Evolutionary conservation across 495 filamentous ascomycete species (phyloP).

Genomic region (Aspergillus bertholletiae): DNA sequence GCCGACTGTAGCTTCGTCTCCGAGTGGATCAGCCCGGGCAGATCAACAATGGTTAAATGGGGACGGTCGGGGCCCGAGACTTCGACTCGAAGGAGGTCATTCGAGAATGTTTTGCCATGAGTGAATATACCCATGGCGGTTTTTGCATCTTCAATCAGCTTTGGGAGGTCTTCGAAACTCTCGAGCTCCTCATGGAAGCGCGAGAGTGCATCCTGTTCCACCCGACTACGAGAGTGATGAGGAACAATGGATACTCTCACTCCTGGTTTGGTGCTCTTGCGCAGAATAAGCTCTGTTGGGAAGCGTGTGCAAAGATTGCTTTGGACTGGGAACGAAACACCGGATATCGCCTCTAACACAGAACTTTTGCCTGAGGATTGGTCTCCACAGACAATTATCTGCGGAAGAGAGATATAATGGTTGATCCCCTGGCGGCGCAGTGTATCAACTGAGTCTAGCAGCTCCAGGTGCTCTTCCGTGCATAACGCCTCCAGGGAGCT

Average conservation of each 20-base stretch:
- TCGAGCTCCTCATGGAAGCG: slow-evolving; percentile 34
- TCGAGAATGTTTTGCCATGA: slow-evolving; percentile 35
- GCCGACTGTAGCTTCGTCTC: slow-evolving; percentile 37
- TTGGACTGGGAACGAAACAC: slow-evolving; percentile 54
- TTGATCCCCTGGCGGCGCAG: slow-evolving; percentile 56
- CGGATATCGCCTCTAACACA: slow-evolving; percentile 63
- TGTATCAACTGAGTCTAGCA: slow-evolving; percentile 55
- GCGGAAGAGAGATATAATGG: slow-evolving; percentile 50
- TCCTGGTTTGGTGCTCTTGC: slow-evolving; percentile 27
- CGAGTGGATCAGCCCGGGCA: slow-evolving; percentile 50
- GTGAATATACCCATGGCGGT: slow-evolving; percentile 47
- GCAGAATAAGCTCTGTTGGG: slow-evolving; percentile 55
- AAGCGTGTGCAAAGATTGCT: slow-evolving; percentile 55
- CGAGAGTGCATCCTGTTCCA: slow-evolving; percentile 19
- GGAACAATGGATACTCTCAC: slow-evolving; percentile 39
- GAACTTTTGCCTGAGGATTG: slow-evolving; percentile 38
- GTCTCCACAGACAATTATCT: slow-evolving; percentile 64
- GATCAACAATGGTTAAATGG: slow-evolving; percentile 54
- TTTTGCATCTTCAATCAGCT: slow-evolving; percentile 48
- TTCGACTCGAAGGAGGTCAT: slow-evolving; percentile 50
- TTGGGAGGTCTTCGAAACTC: slow-evolving; percentile 28
- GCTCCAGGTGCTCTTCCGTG: slow-evolving; percentile 38
- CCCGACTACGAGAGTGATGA: slow-evolving; percentile 19
- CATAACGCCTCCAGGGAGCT: slow-evolving; percentile 15
- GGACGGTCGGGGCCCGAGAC: slow-evolving; percentile 48